Evolutionary conservation across 2,329 filamentous ascomycete genomes (phyloP).

Genomic region (Talaromyces sp.): DNA sequence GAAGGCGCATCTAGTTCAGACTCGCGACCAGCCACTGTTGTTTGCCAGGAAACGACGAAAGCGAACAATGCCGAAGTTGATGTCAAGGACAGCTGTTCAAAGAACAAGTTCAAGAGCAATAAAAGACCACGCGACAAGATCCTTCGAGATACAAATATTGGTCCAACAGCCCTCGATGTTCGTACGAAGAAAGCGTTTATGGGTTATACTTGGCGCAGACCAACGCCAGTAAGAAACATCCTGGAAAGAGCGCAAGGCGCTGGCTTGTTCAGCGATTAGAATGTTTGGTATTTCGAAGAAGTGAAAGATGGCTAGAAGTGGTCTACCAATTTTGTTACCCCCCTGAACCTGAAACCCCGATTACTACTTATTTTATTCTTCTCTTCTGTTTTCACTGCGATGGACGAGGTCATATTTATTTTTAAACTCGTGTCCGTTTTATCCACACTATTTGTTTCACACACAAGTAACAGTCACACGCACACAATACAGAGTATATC

Average conservation of each 20-base stretch:
- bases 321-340: too few species aligned
- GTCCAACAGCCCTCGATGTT: constrained; percentile 65
- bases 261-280: constrained; percentile 12
- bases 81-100: constrained; percentile 32
- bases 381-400: background rate
- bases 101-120: constrained; percentile 58
- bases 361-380: background rate
- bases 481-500: background rate
- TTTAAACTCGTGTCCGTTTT: background rate
- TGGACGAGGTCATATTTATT: background rate
- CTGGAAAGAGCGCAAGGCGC: constrained; percentile 29
- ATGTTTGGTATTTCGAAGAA: background rate
- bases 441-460: background rate
- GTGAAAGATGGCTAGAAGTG: background rate
- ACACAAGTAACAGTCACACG: background rate
- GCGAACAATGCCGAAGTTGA: constrained; percentile 19
- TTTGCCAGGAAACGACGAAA: background rate
- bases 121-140: constrained; percentile 81
- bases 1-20: background rate
- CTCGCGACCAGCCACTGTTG: background rate
- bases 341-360: background rate
- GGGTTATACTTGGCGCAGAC: constrained; percentile 74
- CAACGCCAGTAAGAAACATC: constrained; percentile 29
- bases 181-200: constrained; percentile 79
- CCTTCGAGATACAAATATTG: constrained; percentile 64